A percentile compares a stretch with the other conserved stretches of the same genome.
phyloP scores from a whole-genome alignment of 2,329 filamentous ascomycete species.

The Penicillium corylophilum region DNA sequence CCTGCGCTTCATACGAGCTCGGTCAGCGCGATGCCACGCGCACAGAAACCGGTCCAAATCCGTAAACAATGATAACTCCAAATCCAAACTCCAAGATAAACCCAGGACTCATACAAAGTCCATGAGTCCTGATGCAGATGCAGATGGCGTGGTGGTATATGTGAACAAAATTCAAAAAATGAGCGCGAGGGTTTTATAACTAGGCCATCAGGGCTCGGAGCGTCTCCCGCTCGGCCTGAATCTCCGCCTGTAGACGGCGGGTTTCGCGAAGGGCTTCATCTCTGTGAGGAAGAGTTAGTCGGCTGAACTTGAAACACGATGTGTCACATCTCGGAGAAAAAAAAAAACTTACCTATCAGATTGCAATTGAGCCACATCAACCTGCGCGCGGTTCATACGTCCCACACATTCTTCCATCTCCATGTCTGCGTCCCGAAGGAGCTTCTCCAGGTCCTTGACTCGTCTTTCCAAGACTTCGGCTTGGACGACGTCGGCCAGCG shows the following conservation, averaged over 20 bases:
- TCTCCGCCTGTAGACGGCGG: slow-evolving; percentile 64
- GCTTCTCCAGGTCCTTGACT: slow-evolving; percentile 81
- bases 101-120: slow-evolving; percentile 7
- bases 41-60: slow-evolving; percentile 1
- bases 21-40: slow-evolving; percentile 13
- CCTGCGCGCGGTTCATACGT: slow-evolving; percentile 78
- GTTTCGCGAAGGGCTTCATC: slow-evolving; percentile 74
- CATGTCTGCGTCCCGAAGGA: slow-evolving; percentile 69
- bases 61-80: slow-evolving; percentile 3
- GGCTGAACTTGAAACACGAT: slow-evolving; percentile 9
- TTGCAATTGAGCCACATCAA: slow-evolving; percentile 77
- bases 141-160: slow-evolving; percentile 22
- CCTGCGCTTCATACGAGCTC: slow-evolving; percentile 2
- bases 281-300: slow-evolving; percentile 36
- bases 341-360: slow-evolving; percentile 42
- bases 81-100: slow-evolving; percentile 17
- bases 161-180: slow-evolving; percentile 7
- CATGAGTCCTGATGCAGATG: slow-evolving; percentile 21
- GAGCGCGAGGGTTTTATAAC: neutral
- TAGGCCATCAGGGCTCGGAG: slow-evolving; percentile 51
- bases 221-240: slow-evolving; percentile 63
- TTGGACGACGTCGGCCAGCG: slow-evolving; percentile 67
- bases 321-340: slow-evolving; percentile 6
- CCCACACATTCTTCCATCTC: slow-evolving; percentile 84
- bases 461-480: slow-evolving; percentile 73